Evolutionary conservation across 2,329 filamentous ascomycete genomes (phyloP).

Genomic region (Pleomassaria siparia): DNA sequence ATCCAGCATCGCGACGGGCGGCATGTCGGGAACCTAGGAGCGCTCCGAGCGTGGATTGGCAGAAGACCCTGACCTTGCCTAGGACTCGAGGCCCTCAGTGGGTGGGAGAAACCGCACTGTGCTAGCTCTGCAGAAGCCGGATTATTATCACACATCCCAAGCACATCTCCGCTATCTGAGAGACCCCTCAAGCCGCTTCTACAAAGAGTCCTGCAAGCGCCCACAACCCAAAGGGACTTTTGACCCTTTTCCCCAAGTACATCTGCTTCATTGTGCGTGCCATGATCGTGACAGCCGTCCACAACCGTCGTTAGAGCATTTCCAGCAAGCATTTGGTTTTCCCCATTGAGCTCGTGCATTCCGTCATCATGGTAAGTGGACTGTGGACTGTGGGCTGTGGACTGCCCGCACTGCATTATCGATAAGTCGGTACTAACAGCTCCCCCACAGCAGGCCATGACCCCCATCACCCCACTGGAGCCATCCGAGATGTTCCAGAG

Average conservation of each 20-base stretch:
- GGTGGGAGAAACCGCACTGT: constrained; percentile 29
- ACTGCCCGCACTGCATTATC: constrained; percentile 7
- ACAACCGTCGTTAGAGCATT: constrained; percentile 24
- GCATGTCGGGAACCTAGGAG: constrained; percentile 24
- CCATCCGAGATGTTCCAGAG: constrained; percentile 54
- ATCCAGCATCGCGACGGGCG: constrained; percentile 21
- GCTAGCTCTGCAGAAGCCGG: constrained; percentile 35
- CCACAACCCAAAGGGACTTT: constrained; percentile 44
- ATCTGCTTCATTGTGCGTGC: constrained; percentile 33
- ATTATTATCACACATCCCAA: constrained; percentile 34
- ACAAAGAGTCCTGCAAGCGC: constrained; percentile 48
- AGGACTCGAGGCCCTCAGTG: constrained; percentile 29
- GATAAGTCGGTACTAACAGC: constrained; percentile 21
- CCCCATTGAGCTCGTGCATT: constrained; percentile 21
- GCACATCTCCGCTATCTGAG: constrained; percentile 33
- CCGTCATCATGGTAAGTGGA: constrained; percentile 41
- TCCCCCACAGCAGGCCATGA: constrained; percentile 46
- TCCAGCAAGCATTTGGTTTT: constrained; percentile 16
- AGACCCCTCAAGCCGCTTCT: constrained; percentile 37
- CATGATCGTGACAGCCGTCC: constrained; percentile 30
- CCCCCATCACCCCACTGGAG: constrained; percentile 47
- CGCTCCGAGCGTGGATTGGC: constrained; percentile 33
- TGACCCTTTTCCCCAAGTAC: constrained; percentile 39
- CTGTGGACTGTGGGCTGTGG: no score
- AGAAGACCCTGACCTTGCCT: constrained; percentile 17